A percentile compares a stretch with the other conserved stretches of the same genome.
Evolutionary conservation across 2,329 filamentous ascomycete genomes (phyloP).

Genomic region (Paracoccidioides lutzii): DNA sequence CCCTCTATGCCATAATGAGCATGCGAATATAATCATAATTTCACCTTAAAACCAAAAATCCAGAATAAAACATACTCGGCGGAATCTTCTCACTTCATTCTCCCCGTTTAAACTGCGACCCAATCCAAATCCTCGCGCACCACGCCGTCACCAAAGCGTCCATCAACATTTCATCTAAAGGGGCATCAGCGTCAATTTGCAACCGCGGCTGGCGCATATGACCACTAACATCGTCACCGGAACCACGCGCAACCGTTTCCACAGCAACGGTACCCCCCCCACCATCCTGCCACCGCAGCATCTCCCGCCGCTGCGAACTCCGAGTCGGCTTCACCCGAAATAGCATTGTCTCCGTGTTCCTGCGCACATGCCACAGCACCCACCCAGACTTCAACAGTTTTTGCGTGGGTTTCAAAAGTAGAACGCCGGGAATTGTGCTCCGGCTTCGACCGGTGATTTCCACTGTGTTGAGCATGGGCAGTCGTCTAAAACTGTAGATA

Average conservation of each 20-base stretch:
- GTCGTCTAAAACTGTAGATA: constrained; percentile 11
- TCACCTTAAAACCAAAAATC: not conserved
- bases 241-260: constrained; percentile 6
- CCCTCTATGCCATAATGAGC: not conserved
- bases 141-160: constrained; percentile 11
- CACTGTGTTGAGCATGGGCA: constrained; percentile 4
- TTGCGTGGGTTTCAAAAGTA: constrained; percentile 4
- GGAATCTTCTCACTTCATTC: not conserved
- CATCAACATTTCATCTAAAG: constrained; percentile 8
- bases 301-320: constrained; percentile 4
- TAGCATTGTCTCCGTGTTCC: constrained; percentile 1
- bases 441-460: constrained; percentile 11
- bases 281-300: constrained; percentile 10
- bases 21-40: not conserved
- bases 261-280: constrained; percentile 6
- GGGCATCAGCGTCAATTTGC: constrained; percentile 8
- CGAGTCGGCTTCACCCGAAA: constrained; percentile 9
- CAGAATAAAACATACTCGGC: not conserved
- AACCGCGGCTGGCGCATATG: constrained; percentile 2
- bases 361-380: constrained; percentile 7
- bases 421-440: constrained; percentile 6
- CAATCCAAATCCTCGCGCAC: constrained; percentile 12
- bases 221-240: not conserved
- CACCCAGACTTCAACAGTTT: constrained; percentile 8
- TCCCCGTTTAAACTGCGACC: constrained; percentile 4